Conservation (phyloP, 805 yeast species). For the Candida silvatica region DNA sequence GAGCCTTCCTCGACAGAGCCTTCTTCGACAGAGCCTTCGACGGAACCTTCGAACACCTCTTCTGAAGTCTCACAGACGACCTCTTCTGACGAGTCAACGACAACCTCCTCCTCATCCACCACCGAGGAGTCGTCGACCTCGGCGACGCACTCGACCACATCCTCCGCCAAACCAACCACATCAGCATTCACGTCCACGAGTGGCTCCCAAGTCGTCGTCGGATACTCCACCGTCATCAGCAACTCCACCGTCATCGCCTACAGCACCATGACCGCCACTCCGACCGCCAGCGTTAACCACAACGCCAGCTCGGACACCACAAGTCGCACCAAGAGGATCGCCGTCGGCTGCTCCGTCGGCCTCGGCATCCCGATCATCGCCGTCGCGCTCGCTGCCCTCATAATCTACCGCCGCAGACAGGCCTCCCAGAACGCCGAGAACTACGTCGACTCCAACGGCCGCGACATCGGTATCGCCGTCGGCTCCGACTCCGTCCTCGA, state of each 20-base stretch:
- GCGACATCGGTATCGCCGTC: conserved; percentile 21
- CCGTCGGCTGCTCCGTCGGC: conserved; percentile 66
- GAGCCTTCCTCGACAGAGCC: background rate
- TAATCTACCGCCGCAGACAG: conserved; percentile 13
- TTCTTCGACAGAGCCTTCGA: background rate
- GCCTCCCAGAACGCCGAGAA: conserved; percentile 12
- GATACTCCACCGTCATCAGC: conserved; percentile 15
- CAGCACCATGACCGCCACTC: conserved; percentile 12
- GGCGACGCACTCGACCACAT: conserved; percentile 6
- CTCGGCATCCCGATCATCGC: conserved; percentile 57
- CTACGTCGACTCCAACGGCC: conserved; percentile 27
- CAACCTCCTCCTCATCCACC: conserved; percentile 6
- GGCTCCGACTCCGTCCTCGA: conserved; percentile 18
- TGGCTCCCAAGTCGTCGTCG: conserved; percentile 11
- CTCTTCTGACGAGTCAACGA: conserved; percentile 5
- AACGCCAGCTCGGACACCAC: conserved; percentile 39
- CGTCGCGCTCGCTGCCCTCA: conserved; percentile 11
- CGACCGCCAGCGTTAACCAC: conserved; percentile 22
- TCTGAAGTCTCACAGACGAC: conserved; percentile 4
- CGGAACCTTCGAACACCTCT: background rate
- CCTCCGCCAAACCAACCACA: conserved; percentile 5
- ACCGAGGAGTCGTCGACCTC: conserved; percentile 7
- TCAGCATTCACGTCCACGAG: conserved; percentile 9
- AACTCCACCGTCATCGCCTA: conserved; percentile 11
- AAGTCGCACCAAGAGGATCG: conserved; percentile 27